These are phyloP conservation scores for Geranium incanum DNA, from an alignment of 441 rosid genomes.

Conservation along the genomic window DNA sequence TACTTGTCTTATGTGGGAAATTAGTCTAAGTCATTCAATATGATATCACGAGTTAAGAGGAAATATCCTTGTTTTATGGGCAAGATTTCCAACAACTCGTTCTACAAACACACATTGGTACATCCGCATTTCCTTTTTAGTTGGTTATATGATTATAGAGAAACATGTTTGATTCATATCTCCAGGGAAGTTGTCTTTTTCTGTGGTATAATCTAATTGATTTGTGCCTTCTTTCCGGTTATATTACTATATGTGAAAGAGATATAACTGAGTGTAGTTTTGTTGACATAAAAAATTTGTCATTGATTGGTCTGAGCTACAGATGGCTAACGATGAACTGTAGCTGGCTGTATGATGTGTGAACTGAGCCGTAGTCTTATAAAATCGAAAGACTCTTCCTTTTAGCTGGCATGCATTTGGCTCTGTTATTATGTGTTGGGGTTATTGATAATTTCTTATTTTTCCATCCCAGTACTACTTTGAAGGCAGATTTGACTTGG, in stretches of 20 bases:
- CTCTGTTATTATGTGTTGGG: not conserved
- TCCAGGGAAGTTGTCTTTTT: not conserved
- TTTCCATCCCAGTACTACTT: slow-evolving; percentile 40
- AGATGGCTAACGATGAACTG: not conserved
- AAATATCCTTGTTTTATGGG: not conserved
- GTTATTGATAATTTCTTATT: slow-evolving; percentile 6
- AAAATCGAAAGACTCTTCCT: not conserved
- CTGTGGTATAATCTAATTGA: not conserved
- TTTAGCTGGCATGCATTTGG: not conserved
- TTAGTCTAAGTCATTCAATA: not conserved
- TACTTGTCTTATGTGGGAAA: not conserved
- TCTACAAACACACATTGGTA: not conserved
- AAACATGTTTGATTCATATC: not conserved
- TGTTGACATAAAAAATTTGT: not conserved
- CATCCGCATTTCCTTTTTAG: not conserved
- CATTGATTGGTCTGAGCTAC: not conserved
- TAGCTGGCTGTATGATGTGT: not conserved
- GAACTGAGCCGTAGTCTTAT: not conserved
- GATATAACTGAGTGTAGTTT: not conserved
- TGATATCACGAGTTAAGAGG: not conserved
- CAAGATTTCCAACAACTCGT: not conserved
- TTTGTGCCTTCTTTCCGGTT: not conserved
- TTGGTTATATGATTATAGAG: not conserved
- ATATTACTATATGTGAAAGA: not conserved
- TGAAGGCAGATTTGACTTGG: slow-evolving; percentile 63